Evolutionary conservation across 257 asterid genomes (phyloP).

Genomic region (Cinchona pubescens): DNA sequence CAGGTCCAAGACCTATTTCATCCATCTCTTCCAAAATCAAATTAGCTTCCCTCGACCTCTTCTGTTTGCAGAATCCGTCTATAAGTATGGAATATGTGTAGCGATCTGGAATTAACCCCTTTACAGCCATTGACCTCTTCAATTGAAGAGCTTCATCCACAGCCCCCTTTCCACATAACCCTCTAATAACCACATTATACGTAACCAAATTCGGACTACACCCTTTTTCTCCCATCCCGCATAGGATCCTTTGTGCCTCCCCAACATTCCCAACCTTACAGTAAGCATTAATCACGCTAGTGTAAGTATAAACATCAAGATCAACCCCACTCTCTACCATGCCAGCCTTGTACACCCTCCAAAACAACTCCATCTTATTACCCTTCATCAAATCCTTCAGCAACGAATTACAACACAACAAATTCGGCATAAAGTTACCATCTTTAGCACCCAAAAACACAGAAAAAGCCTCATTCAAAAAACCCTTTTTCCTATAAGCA

Average conservation of each 20-base stretch:
- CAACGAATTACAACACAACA: constrained; percentile 80
- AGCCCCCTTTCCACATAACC: constrained; percentile 55
- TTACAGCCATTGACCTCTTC: constrained; percentile 55
- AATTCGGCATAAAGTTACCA: constrained; percentile 45
- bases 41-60: constrained; percentile 62
- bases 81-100: constrained; percentile 62
- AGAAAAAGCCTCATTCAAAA: constrained; percentile 66
- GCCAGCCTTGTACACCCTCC: constrained; percentile 58
- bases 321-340: constrained; percentile 48
- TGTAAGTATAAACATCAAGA: constrained; percentile 61
- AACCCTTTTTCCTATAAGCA: constrained; percentile 60
- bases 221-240: constrained; percentile 58
- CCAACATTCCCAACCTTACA: constrained; percentile 60
- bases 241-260: constrained; percentile 58
- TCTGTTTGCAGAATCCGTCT: constrained; percentile 62
- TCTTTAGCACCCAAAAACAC: constrained; percentile 52
- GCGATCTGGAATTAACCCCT: constrained; percentile 62
- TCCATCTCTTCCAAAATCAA: constrained; percentile 63
- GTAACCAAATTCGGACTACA: constrained; percentile 59
- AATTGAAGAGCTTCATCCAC: constrained; percentile 60
- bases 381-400: constrained; percentile 63
- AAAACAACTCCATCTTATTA: constrained; percentile 60
- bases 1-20: constrained; percentile 52
- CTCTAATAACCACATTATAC: constrained; percentile 60
- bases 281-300: constrained; percentile 61